phyloP scores from a whole-genome alignment of 257 asterid genomes.

The Fraxinus excelsior region DNA sequence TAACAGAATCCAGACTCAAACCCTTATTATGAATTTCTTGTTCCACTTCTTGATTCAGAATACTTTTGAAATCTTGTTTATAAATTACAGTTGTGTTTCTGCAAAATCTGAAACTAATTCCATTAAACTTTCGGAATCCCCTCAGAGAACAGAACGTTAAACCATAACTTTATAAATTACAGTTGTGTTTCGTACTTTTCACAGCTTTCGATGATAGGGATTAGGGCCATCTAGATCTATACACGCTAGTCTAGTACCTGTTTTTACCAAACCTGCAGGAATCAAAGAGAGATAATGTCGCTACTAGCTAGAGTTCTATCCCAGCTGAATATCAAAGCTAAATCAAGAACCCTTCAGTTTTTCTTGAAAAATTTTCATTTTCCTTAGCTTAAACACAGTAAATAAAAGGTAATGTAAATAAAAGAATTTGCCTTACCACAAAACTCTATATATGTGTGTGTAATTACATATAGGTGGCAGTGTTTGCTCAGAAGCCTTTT shows the following conservation, averaged over 20 bases:
- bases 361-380: not conserved
- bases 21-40: conserved; percentile 39
- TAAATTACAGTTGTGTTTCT: not conserved
- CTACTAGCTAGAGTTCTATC: conserved; percentile 24
- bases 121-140: not conserved
- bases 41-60: conserved; percentile 63
- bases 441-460: too few relatives aligned
- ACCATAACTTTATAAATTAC: conserved; percentile 61
- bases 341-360: not conserved
- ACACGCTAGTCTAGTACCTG: conserved; percentile 11
- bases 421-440: too few relatives aligned
- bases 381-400: not conserved
- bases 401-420: too few relatives aligned
- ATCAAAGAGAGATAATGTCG: conserved; percentile 26
- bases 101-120: not conserved
- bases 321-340: not conserved
- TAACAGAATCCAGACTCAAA: conserved; percentile 92
- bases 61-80: not conserved
- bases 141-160: not conserved
- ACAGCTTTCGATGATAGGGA: conserved; percentile 41
- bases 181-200: conserved; percentile 8
- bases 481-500: too few relatives aligned
- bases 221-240: not conserved
- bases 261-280: conserved; percentile 24
- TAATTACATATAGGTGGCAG: too few relatives aligned